A percentile compares a stretch with the other conserved stretches of the same genome.
Evolutionary conservation across 192 early-diverging fungal species (phyloP).

Genomic region (Podila verticillata): DNA sequence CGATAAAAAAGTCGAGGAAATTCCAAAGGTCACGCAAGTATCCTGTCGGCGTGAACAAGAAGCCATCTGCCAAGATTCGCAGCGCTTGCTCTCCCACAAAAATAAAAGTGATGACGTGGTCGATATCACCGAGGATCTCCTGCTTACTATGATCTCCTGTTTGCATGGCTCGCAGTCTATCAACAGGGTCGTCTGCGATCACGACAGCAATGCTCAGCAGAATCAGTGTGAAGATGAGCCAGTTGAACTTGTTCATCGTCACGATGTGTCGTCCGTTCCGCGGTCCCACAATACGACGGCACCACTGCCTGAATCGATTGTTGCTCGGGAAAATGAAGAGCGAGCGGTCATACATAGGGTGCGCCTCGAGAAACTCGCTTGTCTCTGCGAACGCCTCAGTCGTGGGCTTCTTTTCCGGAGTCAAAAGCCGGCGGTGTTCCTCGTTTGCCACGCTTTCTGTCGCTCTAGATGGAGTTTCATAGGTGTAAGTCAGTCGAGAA

Average conservation of each 20-base stretch:
- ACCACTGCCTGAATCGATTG: conserved; percentile 59
- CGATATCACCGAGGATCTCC: conserved; percentile 50
- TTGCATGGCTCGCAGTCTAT: conserved; percentile 54
- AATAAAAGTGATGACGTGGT: conserved; percentile 55
- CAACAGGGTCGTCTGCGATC: conserved; percentile 53
- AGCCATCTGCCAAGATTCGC: conserved; percentile 65
- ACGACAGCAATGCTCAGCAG: conserved; percentile 59
- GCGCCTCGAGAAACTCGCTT: conserved; percentile 40
- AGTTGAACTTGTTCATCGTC: conserved; percentile 58
- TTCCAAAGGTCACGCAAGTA: conserved; percentile 68
- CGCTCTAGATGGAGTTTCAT: neutral
- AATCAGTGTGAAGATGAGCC: conserved; percentile 56
- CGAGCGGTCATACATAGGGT: conserved; percentile 57
- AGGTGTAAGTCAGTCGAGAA: neutral
- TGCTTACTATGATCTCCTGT: conserved; percentile 10
- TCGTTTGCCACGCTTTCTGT: neutral
- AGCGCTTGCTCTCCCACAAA: conserved; percentile 62
- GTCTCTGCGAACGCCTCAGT: conserved; percentile 13
- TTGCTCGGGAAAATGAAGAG: conserved; percentile 61
- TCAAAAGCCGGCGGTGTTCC: neutral
- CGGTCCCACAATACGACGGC: conserved; percentile 60
- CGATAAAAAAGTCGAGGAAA: conserved; percentile 62
- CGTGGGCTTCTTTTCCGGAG: neutral
- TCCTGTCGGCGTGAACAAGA: conserved; percentile 64
- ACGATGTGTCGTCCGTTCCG: conserved; percentile 58